Evolutionary conservation across 2,329 filamentous ascomycete genomes (phyloP).

Genomic region (Exserohilum rostratum): DNA sequence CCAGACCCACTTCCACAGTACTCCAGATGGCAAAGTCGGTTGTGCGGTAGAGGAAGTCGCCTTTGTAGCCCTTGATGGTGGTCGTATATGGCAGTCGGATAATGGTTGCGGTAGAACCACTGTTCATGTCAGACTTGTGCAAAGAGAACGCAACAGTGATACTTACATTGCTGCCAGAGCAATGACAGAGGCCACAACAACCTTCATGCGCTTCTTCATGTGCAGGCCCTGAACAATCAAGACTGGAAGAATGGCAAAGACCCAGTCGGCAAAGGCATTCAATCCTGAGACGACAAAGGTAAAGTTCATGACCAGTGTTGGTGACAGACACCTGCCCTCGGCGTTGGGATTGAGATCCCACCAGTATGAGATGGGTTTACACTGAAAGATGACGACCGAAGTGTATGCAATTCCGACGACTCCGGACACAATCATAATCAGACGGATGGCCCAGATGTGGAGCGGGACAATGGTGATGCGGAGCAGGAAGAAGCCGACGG

Average conservation of each 20-base stretch:
- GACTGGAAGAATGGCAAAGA: slow-evolving; percentile 44
- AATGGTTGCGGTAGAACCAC: slow-evolving; percentile 49
- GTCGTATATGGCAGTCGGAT: slow-evolving; percentile 38
- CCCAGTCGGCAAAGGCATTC: slow-evolving; percentile 39
- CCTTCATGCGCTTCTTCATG: slow-evolving; percentile 60
- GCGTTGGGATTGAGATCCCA: slow-evolving; percentile 51
- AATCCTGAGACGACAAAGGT: slow-evolving; percentile 49
- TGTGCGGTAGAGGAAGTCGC: slow-evolving; percentile 41
- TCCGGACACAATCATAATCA: slow-evolving; percentile 52
- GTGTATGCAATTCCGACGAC: slow-evolving; percentile 56
- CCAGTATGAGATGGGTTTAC: slow-evolving; percentile 57
- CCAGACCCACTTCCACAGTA: slow-evolving; percentile 35
- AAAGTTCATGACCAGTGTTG: slow-evolving; percentile 57
- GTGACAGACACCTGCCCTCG: slow-evolving; percentile 50
- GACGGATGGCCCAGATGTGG: slow-evolving; percentile 55
- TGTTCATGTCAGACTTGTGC: slow-evolving; percentile 18
- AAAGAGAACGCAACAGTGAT: not conserved
- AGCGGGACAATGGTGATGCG: slow-evolving; percentile 54
- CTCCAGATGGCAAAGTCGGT: slow-evolving; percentile 43
- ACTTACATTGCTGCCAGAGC: slow-evolving; percentile 51
- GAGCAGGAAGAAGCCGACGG: slow-evolving; percentile 59
- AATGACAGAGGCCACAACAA: slow-evolving; percentile 59
- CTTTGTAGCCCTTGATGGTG: slow-evolving; percentile 31
- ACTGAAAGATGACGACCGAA: slow-evolving; percentile 59
- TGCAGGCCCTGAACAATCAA: slow-evolving; percentile 62